Evolutionary conservation across 1,284 basidiomycete genomes (phyloP).

Genomic region (Heterobasidion occidentale): DNA sequence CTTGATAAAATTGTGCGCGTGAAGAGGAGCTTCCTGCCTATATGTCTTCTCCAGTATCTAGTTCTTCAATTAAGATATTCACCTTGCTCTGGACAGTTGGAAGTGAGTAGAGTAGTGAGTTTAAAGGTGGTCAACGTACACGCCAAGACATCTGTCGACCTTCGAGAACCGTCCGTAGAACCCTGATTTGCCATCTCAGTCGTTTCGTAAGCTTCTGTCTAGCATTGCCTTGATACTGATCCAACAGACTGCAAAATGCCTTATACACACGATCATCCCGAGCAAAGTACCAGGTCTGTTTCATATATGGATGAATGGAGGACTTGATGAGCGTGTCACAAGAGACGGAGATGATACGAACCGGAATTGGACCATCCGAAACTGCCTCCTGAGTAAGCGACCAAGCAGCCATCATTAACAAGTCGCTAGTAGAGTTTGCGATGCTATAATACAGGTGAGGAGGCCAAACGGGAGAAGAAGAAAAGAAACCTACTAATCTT

Average conservation of each 20-base stretch:
- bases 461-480: conserved; percentile 3
- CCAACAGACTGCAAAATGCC: conserved; percentile 55
- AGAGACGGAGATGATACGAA: conserved; percentile 22
- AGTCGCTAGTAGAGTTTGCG: conserved; percentile 72
- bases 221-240: conserved; percentile 44
- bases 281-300: conserved; percentile 70
- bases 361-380: conserved; percentile 55
- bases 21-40: not conserved
- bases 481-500: conserved; percentile 64
- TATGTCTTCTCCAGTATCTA: conserved; percentile 18
- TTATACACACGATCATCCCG: conserved; percentile 74
- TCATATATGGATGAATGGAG: not conserved
- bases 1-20: no score
- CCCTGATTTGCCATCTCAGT: conserved; percentile 63
- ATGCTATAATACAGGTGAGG: conserved; percentile 34
- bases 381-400: conserved; percentile 44
- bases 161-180: conserved; percentile 54
- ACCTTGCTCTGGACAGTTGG: conserved; percentile 49
- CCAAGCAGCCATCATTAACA: conserved; percentile 72
- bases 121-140: conserved; percentile 30
- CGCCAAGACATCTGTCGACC: conserved; percentile 56
- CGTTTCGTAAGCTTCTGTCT: conserved; percentile 40
- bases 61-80: conserved; percentile 45
- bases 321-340: conserved; percentile 5
- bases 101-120: not conserved